These are phyloP conservation scores for Solanum hybrid DNA, from an alignment of 305 asterid genomes.

Conservation along the genomic window DNA sequence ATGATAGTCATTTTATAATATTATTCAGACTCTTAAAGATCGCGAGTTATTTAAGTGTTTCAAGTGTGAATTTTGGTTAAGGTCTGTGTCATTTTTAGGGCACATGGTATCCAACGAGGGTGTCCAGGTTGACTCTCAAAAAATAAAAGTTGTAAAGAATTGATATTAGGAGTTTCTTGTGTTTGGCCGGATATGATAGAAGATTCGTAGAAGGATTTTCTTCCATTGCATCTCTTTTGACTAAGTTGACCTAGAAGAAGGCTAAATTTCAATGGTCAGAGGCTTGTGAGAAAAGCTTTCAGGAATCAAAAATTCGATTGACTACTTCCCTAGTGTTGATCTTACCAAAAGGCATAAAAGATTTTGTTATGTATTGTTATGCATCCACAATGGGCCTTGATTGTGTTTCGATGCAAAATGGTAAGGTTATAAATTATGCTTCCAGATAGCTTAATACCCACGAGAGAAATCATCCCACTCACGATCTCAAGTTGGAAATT, in stretches of 20 bases:
- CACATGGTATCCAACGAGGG: not conserved
- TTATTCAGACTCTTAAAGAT: not conserved
- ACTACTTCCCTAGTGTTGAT: not conserved
- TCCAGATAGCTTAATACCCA: not conserved
- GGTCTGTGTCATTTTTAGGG: not conserved
- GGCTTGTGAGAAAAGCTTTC: not conserved
- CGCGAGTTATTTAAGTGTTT: not conserved
- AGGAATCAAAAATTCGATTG: not conserved
- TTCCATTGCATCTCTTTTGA: not conserved
- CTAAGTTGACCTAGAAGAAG: not conserved
- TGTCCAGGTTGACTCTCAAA: not conserved
- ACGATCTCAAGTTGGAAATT: not conserved
- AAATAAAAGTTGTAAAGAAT: not conserved
- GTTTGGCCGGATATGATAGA: not conserved
- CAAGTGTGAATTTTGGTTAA: not conserved
- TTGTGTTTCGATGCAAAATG: not conserved
- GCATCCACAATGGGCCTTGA: not conserved
- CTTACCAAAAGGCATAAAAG: not conserved
- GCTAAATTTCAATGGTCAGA: not conserved
- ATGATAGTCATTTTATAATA: not conserved
- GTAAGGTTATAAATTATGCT: not conserved
- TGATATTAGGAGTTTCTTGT: not conserved
- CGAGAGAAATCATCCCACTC: not conserved
- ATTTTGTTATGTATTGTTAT: not conserved
- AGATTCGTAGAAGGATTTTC: not conserved